These are phyloP conservation scores for Epichloe bromicola DNA, from an alignment of 2,329 filamentous ascomycete species.

Conservation along the genomic window DNA sequence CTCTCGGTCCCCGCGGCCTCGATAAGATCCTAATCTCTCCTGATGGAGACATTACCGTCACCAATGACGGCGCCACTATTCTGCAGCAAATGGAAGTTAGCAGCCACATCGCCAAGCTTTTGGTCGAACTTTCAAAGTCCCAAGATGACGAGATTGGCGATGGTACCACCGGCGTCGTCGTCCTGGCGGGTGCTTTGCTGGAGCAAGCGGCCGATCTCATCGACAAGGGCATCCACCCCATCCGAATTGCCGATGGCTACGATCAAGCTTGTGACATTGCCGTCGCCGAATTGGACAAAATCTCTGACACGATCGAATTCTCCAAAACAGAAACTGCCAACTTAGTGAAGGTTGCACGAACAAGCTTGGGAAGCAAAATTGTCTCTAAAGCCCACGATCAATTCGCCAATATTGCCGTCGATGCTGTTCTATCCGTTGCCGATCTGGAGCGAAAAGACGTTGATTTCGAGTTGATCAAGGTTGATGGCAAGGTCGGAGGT, in stretches of 20 bases:
- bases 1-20: slow-evolving; percentile 84
- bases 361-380: slow-evolving; percentile 95
- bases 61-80: slow-evolving; percentile 97
- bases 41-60: slow-evolving; percentile 97
- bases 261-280: slow-evolving; percentile 96
- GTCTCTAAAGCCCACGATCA: slow-evolving; percentile 98
- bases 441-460: slow-evolving; percentile 94
- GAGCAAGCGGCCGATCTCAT: slow-evolving; percentile 97
- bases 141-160: slow-evolving; percentile 99
- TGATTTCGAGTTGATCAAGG: slow-evolving; percentile 98
- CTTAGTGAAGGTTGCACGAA: slow-evolving; percentile 87
- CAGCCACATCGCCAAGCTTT: slow-evolving; percentile 93
- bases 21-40: slow-evolving; percentile 99
- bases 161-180: slow-evolving; percentile 94
- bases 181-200: slow-evolving; percentile 82
- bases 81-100: slow-evolving; percentile 97
- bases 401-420: slow-evolving; percentile 92
- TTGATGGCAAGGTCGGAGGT: slow-evolving; percentile 95
- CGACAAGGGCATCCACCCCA: slow-evolving; percentile 99
- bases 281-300: slow-evolving; percentile 79
- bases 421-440: slow-evolving; percentile 91
- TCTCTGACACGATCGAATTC: slow-evolving; percentile 86
- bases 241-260: slow-evolving; percentile 95
- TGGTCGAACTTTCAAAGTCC: slow-evolving; percentile 95
- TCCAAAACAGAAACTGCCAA: slow-evolving; percentile 68